These are phyloP conservation scores for Hagleromyces aurorensis DNA, from an alignment of 805 yeast genomes.

Conservation along the genomic window DNA sequence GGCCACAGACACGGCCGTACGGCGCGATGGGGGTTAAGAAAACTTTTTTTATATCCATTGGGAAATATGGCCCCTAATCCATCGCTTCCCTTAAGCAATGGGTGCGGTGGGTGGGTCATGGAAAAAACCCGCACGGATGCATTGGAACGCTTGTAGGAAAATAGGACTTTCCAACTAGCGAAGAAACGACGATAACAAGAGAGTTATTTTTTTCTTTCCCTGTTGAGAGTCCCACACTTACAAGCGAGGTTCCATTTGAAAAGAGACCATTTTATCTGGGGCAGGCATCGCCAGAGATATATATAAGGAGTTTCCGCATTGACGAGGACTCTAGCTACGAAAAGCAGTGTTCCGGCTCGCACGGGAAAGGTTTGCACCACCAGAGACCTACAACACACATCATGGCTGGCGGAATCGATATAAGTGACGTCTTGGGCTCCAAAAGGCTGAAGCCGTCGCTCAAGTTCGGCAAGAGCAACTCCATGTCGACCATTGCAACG, in stretches of 20 bases:
- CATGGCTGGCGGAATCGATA: background rate
- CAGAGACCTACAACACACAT: background rate
- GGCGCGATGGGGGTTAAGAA: too few species aligned
- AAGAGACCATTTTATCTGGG: conserved; percentile 1
- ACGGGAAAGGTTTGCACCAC: background rate
- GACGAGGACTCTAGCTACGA: background rate
- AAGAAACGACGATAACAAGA: background rate
- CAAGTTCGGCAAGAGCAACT: conserved; percentile 12
- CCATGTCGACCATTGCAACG: conserved; percentile 9
- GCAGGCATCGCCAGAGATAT: background rate
- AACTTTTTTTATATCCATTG: too few species aligned
- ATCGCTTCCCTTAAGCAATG: background rate
- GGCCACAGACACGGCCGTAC: too few species aligned
- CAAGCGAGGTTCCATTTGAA: too few species aligned
- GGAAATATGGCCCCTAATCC: too few species aligned
- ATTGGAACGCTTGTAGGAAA: background rate
- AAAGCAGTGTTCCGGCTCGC: background rate
- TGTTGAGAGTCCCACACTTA: too few species aligned
- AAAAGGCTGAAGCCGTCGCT: conserved; percentile 22
- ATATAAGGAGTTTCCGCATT: background rate
- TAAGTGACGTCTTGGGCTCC: too few species aligned
- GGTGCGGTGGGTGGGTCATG: background rate
- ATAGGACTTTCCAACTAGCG: background rate
- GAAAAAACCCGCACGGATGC: too few species aligned
- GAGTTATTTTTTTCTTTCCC: too few species aligned